Percentiles rank a stretch among this genome's conserved stretches.
Conservation (phyloP, 129 eudicot genomes). For the Flaveria ramosissima region DNA sequence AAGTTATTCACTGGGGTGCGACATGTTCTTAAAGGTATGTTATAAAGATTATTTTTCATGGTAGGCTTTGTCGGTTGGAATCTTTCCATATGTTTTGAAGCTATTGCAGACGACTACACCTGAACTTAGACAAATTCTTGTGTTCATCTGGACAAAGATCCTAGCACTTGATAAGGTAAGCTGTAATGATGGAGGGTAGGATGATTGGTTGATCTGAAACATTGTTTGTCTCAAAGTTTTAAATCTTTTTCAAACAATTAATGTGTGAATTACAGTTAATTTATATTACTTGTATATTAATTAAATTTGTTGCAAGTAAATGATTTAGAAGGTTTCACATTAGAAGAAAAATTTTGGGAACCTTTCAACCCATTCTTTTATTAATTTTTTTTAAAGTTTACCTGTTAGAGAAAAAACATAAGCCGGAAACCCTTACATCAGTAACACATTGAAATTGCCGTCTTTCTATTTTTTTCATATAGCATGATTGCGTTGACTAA, state of each 20-base stretch:
- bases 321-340: background rate
- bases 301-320: background rate
- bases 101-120: constrained; percentile 94
- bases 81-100: constrained; percentile 90
- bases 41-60: constrained; percentile 26
- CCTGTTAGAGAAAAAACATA: background rate
- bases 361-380: background rate
- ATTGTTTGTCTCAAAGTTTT: background rate
- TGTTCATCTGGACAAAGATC: constrained; percentile 97
- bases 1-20: background rate
- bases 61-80: constrained; percentile 97
- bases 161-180: constrained; percentile 93
- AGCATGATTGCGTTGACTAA: constrained; percentile 15
- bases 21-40: constrained; percentile 1
- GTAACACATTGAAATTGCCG: background rate
- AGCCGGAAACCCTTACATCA: background rate
- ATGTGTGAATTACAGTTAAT: background rate
- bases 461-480: background rate
- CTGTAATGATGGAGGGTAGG: constrained; percentile 5
- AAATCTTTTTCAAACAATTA: background rate
- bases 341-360: background rate
- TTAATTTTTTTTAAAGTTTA: background rate
- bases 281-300: background rate
- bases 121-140: constrained; percentile 92
- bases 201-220: background rate